Evolutionary conservation across 2,329 filamentous ascomycete species (phyloP).

Genomic region (Fusarium illudens): DNA sequence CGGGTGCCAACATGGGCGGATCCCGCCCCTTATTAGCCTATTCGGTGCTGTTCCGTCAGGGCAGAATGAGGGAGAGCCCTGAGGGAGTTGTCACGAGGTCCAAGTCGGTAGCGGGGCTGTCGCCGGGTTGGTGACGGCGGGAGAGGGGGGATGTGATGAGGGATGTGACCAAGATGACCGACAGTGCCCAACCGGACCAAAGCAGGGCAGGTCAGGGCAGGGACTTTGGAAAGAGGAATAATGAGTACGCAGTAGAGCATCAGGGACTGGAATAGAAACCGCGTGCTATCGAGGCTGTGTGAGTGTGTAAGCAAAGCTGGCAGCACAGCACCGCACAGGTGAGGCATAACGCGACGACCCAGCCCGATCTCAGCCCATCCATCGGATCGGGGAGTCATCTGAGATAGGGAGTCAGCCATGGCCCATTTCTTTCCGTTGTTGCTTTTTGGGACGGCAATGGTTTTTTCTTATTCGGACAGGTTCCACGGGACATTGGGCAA

Average conservation of each 20-base stretch:
- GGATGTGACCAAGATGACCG: conserved; percentile 28
- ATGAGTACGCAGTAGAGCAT: not conserved
- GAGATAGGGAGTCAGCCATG: conserved; percentile 15
- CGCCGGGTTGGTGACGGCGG: conserved; percentile 26
- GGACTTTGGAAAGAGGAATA: conserved; percentile 12
- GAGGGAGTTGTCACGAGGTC: conserved; percentile 38
- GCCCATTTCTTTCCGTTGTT: not conserved
- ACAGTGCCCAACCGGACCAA: conserved; percentile 13
- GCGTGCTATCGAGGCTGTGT: conserved; percentile 17
- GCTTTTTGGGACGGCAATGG: conserved; percentile 13
- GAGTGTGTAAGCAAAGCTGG: conserved; percentile 7
- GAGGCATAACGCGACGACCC: conserved; percentile 23
- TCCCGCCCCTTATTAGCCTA: conserved; percentile 30
- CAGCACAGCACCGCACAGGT: not conserved
- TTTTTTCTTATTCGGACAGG: conserved; percentile 1
- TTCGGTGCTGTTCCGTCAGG: conserved; percentile 25
- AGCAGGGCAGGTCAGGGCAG: conserved; percentile 15
- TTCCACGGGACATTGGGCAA: conserved; percentile 8
- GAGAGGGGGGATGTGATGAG: conserved; percentile 31
- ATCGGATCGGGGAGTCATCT: conserved; percentile 30
- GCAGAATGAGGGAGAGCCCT: conserved; percentile 27
- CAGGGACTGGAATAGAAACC: conserved; percentile 21
- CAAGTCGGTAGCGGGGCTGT: conserved; percentile 34
- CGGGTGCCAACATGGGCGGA: conserved; percentile 25
- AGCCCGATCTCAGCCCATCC: conserved; percentile 27